Evolutionary conservation across 345 rosid species (phyloP).

Genomic region (Tarenaya hassleriana): DNA sequence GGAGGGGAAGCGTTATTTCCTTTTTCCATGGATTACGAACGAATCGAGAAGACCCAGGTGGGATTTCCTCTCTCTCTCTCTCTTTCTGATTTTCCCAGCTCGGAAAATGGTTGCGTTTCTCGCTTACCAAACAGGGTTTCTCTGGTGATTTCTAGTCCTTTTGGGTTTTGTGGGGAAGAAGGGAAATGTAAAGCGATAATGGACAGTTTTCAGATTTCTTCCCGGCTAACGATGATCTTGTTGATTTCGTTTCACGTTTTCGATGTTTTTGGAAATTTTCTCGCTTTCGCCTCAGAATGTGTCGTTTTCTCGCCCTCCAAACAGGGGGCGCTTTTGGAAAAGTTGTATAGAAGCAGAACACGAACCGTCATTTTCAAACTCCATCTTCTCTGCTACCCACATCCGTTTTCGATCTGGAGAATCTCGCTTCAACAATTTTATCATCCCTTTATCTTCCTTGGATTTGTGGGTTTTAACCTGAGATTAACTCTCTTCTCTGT

Average conservation of each 20-base stretch:
- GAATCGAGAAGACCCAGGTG: conserved; percentile 72
- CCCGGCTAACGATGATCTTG: background rate
- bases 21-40: conserved; percentile 66
- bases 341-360: too few species aligned
- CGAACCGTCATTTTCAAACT: too few species aligned
- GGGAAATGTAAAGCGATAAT: conserved; percentile 17
- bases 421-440: too few species aligned
- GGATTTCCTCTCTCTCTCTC: conserved; percentile 6
- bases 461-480: background rate
- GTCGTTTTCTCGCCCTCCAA: too few species aligned
- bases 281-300: too few species aligned
- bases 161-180: conserved; percentile 21
- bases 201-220: conserved; percentile 11
- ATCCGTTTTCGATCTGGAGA: too few species aligned
- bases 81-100: background rate
- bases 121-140: conserved; percentile 20
- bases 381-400: too few species aligned
- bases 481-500: background rate
- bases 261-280: background rate
- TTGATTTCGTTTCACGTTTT: conserved; percentile 16
- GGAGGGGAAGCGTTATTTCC: background rate
- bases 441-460: background rate
- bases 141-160: too few species aligned
- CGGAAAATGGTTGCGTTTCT: conserved; percentile 18
- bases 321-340: too few species aligned